Conservation (phyloP, 257 asterid genomes). For the Jacaranda copaia region DNA sequence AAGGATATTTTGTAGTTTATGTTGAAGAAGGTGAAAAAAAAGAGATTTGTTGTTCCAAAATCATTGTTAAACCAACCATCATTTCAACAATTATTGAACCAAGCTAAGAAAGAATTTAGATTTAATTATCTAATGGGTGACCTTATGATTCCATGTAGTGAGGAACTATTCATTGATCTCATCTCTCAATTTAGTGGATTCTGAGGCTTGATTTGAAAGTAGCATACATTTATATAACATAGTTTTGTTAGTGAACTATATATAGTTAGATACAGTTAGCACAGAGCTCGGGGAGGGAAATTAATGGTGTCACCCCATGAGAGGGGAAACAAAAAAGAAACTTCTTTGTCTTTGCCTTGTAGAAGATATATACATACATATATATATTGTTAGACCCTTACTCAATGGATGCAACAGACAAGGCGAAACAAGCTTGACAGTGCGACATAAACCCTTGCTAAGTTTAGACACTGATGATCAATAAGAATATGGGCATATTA, state of each 20-base stretch:
- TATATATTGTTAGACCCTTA: too few relatives aligned
- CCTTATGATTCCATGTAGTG: constrained; percentile 37
- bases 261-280: too few relatives aligned
- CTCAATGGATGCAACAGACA: too few relatives aligned
- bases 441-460: too few relatives aligned
- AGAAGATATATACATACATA: too few relatives aligned
- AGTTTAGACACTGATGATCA: too few relatives aligned
- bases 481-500: too few relatives aligned
- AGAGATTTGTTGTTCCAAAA: constrained; percentile 42
- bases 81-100: constrained; percentile 37
- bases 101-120: constrained; percentile 39
- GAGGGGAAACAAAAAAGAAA: too few relatives aligned
- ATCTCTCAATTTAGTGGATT: constrained; percentile 29
- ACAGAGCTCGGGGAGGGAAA: too few relatives aligned
- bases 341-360: too few relatives aligned
- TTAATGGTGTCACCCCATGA: too few relatives aligned
- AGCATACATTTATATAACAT: neutral
- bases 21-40: constrained; percentile 41
- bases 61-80: constrained; percentile 37
- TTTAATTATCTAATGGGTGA: constrained; percentile 46
- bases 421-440: too few relatives aligned
- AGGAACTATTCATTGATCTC: constrained; percentile 29
- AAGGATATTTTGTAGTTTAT: constrained; percentile 36
- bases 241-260: neutral
- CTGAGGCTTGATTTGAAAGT: neutral